phyloP scores from a whole-genome alignment of 129 eudicot species.

The Dittrichia graveolens region DNA sequence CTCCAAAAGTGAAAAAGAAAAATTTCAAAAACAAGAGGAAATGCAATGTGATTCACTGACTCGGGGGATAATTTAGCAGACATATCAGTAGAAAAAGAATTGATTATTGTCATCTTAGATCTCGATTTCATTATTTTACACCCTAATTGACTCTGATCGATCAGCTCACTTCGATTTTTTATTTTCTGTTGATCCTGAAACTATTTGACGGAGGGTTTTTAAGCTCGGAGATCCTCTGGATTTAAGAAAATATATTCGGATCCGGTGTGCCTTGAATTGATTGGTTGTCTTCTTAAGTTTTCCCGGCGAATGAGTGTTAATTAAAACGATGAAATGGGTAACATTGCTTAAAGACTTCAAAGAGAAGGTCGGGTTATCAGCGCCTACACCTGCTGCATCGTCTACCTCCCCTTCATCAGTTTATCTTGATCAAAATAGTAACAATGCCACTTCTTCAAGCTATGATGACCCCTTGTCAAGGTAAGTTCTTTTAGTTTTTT shows the following conservation, averaged over 20 bases:
- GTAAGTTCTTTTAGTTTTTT: conserved; percentile 30
- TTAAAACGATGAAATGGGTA: conserved; percentile 93
- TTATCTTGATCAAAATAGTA: conserved; percentile 33
- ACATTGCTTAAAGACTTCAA: conserved; percentile 90
- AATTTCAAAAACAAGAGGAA: conserved; percentile 2
- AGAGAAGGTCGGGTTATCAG: conserved; percentile 85
- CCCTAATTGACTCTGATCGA: conserved; percentile 47
- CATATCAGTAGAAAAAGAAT: conserved; percentile 8
- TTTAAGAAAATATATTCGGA: conserved; percentile 35
- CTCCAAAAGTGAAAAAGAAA: conserved; percentile 26
- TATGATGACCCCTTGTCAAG: conserved; percentile 41
- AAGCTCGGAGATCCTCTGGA: conserved; percentile 46
- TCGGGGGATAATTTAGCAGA: conserved; percentile 23
- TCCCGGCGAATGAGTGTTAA: conserved; percentile 44
- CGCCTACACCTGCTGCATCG: conserved; percentile 40
- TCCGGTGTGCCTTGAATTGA: conserved; percentile 36
- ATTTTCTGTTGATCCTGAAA: conserved; percentile 6
- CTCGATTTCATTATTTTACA: conserved; percentile 23
- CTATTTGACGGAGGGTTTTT: conserved; percentile 27
- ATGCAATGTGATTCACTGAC: conserved; percentile 24
- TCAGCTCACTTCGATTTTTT: conserved; percentile 37
- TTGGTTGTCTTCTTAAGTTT: conserved; percentile 8
- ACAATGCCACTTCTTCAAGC: conserved; percentile 44
- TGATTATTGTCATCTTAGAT: conserved; percentile 30
- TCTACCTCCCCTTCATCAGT: conserved; percentile 50